Base-by-base conservation (phyloP, 805 yeast species). In the Myxozyma vanderwaltii region DNA sequence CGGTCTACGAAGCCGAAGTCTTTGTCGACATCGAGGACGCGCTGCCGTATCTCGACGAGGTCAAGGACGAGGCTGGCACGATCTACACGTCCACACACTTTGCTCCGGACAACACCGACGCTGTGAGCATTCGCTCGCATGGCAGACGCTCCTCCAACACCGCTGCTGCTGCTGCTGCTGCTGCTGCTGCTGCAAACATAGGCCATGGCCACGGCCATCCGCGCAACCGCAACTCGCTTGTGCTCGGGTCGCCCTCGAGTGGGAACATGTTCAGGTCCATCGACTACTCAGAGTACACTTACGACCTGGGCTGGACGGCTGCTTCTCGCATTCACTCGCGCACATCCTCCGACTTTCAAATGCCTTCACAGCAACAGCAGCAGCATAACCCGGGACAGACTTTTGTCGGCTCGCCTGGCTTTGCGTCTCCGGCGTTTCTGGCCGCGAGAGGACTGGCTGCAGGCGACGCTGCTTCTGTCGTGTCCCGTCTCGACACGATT, bases 311-410 rank as follows among this genome's bases (percentile, higher is more conserved):
- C 47, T 62, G 65, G 65, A 62, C 65, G 1, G 65, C 63, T 13
- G 65, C 65, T 15, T 54, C 64, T 31, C 63, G 65, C 21, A 47
- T 62, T 17, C 65, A 62, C 36, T 62, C 65, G 19, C 65, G 65
- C 21, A 48, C 56, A 15, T 54, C 60, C 29, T 59, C 65, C 5
- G 48, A 60, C 21, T 29, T 51, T 7, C 46, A 40, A 17, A 21
- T 41, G 54, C 54, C 46, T 12, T 36, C 46, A 26, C 54, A 46
- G 47, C 47, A 27, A 27, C 31, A 13, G 4, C 33, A 29, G 33
- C 33, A 29, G 10, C 33, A 29, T 21, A 24, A 24, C 19, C 29
- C 52, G 7, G 31, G 35, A 15, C 52, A 48, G 24, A 26, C 45
- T 3, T 38, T 26, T 39, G 46, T 50, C n/a, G 54, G 54, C 10